A percentile compares a stretch with the other conserved stretches of the same genome.
These are phyloP conservation scores for Ogataea methanolica DNA, from an alignment of 805 yeast species.

Conservation along the genomic window DNA sequence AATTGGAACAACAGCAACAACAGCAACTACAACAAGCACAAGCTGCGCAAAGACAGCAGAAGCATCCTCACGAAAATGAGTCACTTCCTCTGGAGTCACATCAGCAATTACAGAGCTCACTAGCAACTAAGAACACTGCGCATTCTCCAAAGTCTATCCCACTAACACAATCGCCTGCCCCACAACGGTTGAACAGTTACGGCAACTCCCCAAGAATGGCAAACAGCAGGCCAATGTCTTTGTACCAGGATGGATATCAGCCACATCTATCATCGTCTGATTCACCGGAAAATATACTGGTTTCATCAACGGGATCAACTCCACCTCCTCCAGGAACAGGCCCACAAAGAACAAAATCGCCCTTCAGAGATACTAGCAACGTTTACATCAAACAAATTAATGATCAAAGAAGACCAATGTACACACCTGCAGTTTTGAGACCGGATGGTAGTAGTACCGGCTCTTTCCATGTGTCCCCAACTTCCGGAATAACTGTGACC, in stretches of 20 bases:
- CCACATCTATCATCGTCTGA: not conserved
- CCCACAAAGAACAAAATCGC: constrained; percentile 23
- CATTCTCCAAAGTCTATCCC: not conserved
- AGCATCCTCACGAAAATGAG: not conserved
- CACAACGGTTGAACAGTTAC: constrained; percentile 18
- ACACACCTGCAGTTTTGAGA: constrained; percentile 84
- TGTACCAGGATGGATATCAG: constrained; percentile 8
- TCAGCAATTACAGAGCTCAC: too few relatives aligned
- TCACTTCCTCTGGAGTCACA: too few relatives aligned
- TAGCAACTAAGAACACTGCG: constrained; percentile 1
- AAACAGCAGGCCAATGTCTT: constrained; percentile 6
- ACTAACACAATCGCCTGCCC: constrained; percentile 2
- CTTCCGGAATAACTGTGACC: constrained; percentile 5
- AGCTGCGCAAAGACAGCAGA: not conserved
- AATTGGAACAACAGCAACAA: not conserved
- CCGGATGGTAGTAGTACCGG: constrained; percentile 16
- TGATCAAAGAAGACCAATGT: constrained; percentile 81
- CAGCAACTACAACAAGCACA: not conserved
- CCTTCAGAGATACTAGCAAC: constrained; percentile 28
- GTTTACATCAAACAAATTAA: constrained; percentile 61
- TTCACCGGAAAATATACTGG: constrained; percentile 1
- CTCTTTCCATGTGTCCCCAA: not conserved
- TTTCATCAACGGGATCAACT: constrained; percentile 1
- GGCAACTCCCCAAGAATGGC: constrained; percentile 12
- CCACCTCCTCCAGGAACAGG: constrained; percentile 20